Evolutionary conservation across 2,329 filamentous ascomycete species (phyloP), one percentile per base, ranked within the genome.

Genomic region (Aspergillus sp.): DNA sequence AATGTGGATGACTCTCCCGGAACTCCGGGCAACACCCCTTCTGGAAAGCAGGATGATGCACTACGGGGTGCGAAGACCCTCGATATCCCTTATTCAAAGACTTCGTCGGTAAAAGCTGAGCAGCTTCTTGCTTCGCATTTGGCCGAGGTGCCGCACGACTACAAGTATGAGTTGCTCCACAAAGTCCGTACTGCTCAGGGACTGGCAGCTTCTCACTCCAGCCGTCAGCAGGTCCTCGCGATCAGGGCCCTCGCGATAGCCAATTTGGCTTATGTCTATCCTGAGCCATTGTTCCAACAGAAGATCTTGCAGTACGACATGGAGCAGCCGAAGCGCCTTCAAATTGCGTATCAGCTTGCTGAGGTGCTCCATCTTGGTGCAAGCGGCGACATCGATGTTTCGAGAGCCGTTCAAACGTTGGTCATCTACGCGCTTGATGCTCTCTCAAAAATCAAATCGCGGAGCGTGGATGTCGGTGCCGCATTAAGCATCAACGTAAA

Each of bases 401-500:
- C 88, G 4, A 66, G 80, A 29, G 77, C 79, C 59, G 67, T 93
- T 14, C 89, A 96, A 57, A 84, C 85, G 2, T 77, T 88, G 38
- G 83, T 86, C 5, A 68, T 98, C 32, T 74, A 77, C 32, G 74
- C 89, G 1, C 68, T 99, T 31, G 86, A 95, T 54, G 83, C 85
- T n/a, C 70, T 98, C 35, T 78, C 84, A 5, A 82, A 78, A 52
- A 85, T 85, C 53, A 80, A 82, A 48, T 66, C 72, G 35, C 88
- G 86, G 51, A 75, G 80, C 17, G 67, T 77, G 20, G 91, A 98
- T 55, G 81, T 98, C 15, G 79, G 86, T 42, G 79, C 85, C 26
- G 86, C 91, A n/a, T 67, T 99, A 26, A 93, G 86, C 50, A 85
- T 93, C 33, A 94, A 89, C 47, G 89, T 96, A 24, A 96, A 93